These are phyloP conservation scores for Sclerotinia spermophila DNA, from an alignment of 2,329 filamentous ascomycete genomes.

Conservation along the genomic window DNA sequence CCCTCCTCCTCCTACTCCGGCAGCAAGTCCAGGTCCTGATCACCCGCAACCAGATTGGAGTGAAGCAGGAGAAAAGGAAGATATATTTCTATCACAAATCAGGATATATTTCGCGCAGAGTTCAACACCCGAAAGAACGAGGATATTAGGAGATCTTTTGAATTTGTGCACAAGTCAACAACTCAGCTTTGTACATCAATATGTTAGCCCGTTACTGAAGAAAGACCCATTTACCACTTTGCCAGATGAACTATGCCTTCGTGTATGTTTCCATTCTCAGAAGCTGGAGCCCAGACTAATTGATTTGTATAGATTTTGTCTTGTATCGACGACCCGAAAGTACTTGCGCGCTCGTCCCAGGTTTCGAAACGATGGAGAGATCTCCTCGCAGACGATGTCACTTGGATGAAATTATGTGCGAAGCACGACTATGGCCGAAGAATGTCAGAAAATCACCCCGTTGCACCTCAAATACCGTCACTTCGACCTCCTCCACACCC, in stretches of 20 bases:
- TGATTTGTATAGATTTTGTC: constrained; percentile 68
- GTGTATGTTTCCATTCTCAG: constrained; percentile 53
- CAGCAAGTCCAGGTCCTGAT: constrained; percentile 61
- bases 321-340: constrained; percentile 95
- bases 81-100: constrained; percentile 75
- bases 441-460: constrained; percentile 42
- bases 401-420: constrained; percentile 95
- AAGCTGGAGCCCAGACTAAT: constrained; percentile 1
- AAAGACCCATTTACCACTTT: constrained; percentile 93
- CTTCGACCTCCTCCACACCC: constrained; percentile 34
- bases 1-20: constrained; percentile 62
- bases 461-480: constrained; percentile 24
- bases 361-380: constrained; percentile 95
- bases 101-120: constrained; percentile 76
- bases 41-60: constrained; percentile 69
- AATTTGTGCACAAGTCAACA: constrained; percentile 94
- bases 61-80: constrained; percentile 73
- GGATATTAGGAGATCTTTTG: constrained; percentile 80
- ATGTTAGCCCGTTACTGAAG: constrained; percentile 89
- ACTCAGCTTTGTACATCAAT: constrained; percentile 92
- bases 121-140: constrained; percentile 70
- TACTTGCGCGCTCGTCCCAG: constrained; percentile 86
- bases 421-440: constrained; percentile 81
- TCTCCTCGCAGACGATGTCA: constrained; percentile 91
- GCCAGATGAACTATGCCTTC: constrained; percentile 86